phyloP scores from a whole-genome alignment of 306 rosid genomes.

The Pterocarpus santalinus region DNA sequence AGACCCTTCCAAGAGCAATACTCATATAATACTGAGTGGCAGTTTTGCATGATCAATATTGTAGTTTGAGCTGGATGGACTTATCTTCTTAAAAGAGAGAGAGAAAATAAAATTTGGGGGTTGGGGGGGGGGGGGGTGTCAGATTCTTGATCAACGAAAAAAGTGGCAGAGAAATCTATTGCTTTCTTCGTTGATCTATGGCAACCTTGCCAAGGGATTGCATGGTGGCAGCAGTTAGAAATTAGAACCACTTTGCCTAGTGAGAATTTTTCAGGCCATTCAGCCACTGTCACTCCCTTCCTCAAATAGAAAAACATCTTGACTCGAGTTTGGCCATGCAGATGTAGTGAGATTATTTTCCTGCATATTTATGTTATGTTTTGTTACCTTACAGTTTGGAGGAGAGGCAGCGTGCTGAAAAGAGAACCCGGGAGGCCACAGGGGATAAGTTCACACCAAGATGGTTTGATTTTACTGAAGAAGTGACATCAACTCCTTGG shows the following conservation, averaged over 20 bases:
- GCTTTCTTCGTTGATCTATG: too few relatives aligned
- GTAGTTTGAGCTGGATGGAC: neutral
- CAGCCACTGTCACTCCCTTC: too few relatives aligned
- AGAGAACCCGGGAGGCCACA: slow-evolving; percentile 67
- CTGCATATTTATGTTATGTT: neutral
- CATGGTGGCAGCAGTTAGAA: too few relatives aligned
- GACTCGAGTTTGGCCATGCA: neutral
- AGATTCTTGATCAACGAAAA: too few relatives aligned
- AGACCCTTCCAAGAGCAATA: neutral
- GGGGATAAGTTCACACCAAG: slow-evolving; percentile 58
- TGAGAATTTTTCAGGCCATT: too few relatives aligned
- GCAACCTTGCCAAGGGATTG: too few relatives aligned
- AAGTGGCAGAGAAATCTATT: too few relatives aligned
- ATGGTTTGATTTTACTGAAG: slow-evolving; percentile 77
- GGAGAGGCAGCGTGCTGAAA: slow-evolving; percentile 86
- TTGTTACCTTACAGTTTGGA: slow-evolving; percentile 63
- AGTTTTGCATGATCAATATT: neutral
- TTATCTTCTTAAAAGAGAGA: too few relatives aligned
- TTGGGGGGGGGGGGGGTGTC: too few relatives aligned
- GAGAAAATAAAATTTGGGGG: too few relatives aligned
- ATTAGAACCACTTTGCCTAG: too few relatives aligned
- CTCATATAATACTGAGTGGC: neutral
- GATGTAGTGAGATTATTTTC: neutral
- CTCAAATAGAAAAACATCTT: neutral
- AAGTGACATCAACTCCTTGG: slow-evolving; percentile 78